Conservation (phyloP, 768 basidiomycete genomes). For the Gyrodon lividus region DNA sequence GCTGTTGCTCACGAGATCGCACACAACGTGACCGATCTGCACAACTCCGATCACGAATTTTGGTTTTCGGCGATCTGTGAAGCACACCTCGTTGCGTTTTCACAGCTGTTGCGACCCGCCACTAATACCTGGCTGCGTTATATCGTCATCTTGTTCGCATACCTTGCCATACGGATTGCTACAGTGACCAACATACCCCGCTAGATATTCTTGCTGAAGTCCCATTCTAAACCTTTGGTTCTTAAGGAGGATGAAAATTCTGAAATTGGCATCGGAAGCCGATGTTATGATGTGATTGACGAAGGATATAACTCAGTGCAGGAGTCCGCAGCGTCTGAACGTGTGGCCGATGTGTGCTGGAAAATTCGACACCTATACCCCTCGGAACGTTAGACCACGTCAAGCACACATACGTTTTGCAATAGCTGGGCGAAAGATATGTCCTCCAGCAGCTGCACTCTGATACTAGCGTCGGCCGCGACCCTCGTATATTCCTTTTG, state of each 20-base stretch:
- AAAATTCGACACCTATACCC: neutral
- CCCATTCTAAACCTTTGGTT: neutral
- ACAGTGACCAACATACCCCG: neutral
- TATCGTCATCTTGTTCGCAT: neutral
- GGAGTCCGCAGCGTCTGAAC: too few species aligned
- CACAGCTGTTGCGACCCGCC: constrained; percentile 20
- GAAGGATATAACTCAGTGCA: too few species aligned
- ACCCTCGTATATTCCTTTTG: constrained; percentile 11
- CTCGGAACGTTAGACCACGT: constrained; percentile 5
- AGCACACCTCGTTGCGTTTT: constrained; percentile 45
- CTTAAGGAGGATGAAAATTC: too few species aligned
- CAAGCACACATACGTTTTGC: neutral
- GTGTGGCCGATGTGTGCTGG: neutral
- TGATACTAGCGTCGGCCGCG: constrained; percentile 11
- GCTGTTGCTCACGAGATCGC: constrained; percentile 88
- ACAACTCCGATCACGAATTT: constrained; percentile 89
- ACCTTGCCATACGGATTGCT: neutral
- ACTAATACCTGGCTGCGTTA: neutral
- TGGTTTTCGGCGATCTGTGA: constrained; percentile 89
- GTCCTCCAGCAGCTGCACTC: constrained; percentile 1
- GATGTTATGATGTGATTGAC: too few species aligned
- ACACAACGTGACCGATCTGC: constrained; percentile 79
- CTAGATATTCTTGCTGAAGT: neutral
- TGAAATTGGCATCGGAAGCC: too few species aligned
- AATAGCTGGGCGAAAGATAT: neutral